These are phyloP conservation scores for Pyrenula massariospora DNA, from an alignment of 495 filamentous ascomycete species.

Conservation along the genomic window DNA sequence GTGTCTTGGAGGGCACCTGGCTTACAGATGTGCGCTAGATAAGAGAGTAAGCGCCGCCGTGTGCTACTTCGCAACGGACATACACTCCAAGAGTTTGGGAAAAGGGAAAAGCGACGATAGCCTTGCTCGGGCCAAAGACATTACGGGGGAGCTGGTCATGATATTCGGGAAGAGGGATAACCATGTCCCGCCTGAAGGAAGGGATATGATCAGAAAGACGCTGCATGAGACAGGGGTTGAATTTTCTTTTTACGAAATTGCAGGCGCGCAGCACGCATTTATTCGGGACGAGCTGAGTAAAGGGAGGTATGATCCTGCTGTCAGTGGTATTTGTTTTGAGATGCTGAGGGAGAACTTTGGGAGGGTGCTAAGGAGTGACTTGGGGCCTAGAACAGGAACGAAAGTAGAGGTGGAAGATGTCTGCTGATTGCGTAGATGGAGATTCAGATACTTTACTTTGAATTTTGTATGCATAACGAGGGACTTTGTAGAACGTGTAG, in stretches of 20 bases:
- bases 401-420: constrained; percentile 29
- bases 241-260: constrained; percentile 80
- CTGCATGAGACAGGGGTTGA: constrained; percentile 61
- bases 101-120: constrained; percentile 56
- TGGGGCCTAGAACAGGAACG: constrained; percentile 41
- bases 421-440: constrained; percentile 17
- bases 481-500: too few species aligned
- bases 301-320: constrained; percentile 80
- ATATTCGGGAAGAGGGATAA: constrained; percentile 85
- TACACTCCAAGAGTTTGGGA: constrained; percentile 68
- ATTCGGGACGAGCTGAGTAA: constrained; percentile 94
- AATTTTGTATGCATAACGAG: too few species aligned
- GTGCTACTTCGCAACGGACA: constrained; percentile 88
- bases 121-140: constrained; percentile 52
- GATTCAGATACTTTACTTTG: too few species aligned
- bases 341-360: constrained; percentile 81
- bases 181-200: constrained; percentile 75
- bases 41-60: constrained; percentile 62
- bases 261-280: constrained; percentile 91
- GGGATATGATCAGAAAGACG: constrained; percentile 77
- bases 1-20: constrained; percentile 89
- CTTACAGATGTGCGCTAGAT: constrained; percentile 74
- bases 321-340: constrained; percentile 84
- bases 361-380: constrained; percentile 61
- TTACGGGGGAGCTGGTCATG: constrained; percentile 67